Evolutionary conservation across 208 protist genomes (phyloP).

Genomic region (Trypanosoma theileri): DNA sequence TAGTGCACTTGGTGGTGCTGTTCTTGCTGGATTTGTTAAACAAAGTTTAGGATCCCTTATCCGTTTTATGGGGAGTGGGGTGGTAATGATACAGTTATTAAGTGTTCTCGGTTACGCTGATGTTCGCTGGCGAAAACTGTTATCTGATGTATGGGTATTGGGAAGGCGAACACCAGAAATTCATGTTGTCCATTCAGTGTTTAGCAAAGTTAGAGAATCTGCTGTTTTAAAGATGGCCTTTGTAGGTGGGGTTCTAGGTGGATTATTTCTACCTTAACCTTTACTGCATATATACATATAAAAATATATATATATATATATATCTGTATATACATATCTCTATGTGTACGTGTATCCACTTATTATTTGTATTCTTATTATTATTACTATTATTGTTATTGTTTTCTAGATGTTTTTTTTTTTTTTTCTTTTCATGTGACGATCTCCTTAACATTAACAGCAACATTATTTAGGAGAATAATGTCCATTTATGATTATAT

Average conservation of each 20-base stretch:
- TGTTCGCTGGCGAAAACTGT: slow-evolving; percentile 49
- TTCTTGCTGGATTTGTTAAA: slow-evolving; percentile 5
- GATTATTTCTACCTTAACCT: slow-evolving; percentile 19
- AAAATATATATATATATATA: no score
- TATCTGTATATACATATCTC: no score
- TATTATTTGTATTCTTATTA: no score
- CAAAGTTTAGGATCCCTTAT: slow-evolving; percentile 6
- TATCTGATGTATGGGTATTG: slow-evolving; percentile 34
- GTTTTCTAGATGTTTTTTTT: no score
- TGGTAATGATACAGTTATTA: slow-evolving; percentile 46
- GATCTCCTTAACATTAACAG: no score
- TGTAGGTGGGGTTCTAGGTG: slow-evolving; percentile 10
- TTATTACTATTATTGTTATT: no score
- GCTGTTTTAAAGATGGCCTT: slow-evolving; percentile 13
- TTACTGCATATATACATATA: slow-evolving; percentile 10
- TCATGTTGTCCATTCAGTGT: neutral
- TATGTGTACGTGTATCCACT: no score
- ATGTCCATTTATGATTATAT: no score
- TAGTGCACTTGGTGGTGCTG: slow-evolving; percentile 9
- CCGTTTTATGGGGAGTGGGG: slow-evolving; percentile 21
- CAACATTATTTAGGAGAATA: no score
- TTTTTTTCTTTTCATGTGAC: no score
- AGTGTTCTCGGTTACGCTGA: slow-evolving; percentile 58
- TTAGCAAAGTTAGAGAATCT: neutral
- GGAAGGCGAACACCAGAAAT: neutral